Base-by-base conservation (phyloP, 129 eudicot species). In the Flaveria bidentis region DNA sequence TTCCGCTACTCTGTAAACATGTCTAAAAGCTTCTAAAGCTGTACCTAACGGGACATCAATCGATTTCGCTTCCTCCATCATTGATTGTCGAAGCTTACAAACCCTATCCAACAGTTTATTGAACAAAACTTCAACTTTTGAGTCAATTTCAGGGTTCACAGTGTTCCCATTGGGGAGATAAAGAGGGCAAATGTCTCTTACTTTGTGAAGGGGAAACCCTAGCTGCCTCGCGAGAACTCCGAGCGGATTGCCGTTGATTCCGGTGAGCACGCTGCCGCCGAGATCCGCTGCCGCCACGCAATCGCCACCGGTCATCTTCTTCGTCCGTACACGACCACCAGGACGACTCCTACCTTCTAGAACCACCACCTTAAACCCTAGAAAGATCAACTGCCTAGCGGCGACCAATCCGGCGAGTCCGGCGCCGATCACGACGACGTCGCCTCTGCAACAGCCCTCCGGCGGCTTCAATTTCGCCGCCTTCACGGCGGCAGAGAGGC, bases 181-280 rank as follows among this genome's bases (percentile, higher is more conserved):
- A 62, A 94, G 85, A 25, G 99, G 97, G 67, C 99, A 94, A 20
- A 88, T 83, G 66, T 94, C 99, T 49, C 99, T 91, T 75, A 94
- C 99, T 79, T 94, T 94, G 73, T 94, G 99, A 9, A 94, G 84
- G 1, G 97, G 99, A 56, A 89, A 42, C 70, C 92, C 97, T 41
- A 94, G 80, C 80, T 94, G 99, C 69, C 97, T 80, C 2, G 96
- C 99, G 2, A 94, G 83, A 65, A 94, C 99, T 17, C 97, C 99
- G 0, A 94, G 81, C 25, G 99, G 99, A 72, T 94, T 94, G 18
- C 99, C 99, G 33, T 94, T 94, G 51, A 94, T 94, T 57, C 99
- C 99, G 1, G 99, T 94, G 60, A 94, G 80, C 18, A 94, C 99
- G 68, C 99, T 94, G 46, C 97, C 99, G 2, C 99, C 99, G 10